phyloP scores from a whole-genome alignment of 352 stramenopile species.

The Sclerospora graminicola region DNA sequence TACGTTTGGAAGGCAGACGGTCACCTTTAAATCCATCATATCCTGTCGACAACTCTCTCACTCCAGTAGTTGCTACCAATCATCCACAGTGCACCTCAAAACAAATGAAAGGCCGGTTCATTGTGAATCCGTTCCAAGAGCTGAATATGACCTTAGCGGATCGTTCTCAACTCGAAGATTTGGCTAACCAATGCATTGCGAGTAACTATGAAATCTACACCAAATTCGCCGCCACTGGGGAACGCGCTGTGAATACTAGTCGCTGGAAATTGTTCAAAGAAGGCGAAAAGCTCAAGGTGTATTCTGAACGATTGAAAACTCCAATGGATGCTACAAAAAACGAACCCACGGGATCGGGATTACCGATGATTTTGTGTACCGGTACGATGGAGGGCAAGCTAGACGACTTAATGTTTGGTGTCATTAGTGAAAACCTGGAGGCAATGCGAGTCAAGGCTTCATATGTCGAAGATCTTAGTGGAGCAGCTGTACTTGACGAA shows the following conservation, averaged over 20 bases:
- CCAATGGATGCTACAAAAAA: conserved; percentile 1
- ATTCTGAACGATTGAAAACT: conserved; percentile 6
- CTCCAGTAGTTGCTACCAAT: too few species aligned
- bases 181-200: conserved; percentile 17
- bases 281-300: conserved; percentile 18
- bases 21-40: too few species aligned
- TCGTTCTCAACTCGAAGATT: conserved; percentile 10
- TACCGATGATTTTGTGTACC: conserved; percentile 21
- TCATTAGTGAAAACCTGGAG: conserved; percentile 22
- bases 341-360: conserved; percentile 6
- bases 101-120: conserved; percentile 22
- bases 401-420: conserved; percentile 27
- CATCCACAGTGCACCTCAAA: too few species aligned
- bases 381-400: conserved; percentile 19
- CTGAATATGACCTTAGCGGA: conserved; percentile 12
- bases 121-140: conserved; percentile 22
- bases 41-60: too few species aligned
- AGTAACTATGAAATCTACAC: conserved; percentile 9
- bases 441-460: conserved; percentile 28
- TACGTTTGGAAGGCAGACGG: too few species aligned
- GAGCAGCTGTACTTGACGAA: conserved; percentile 19
- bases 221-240: conserved; percentile 10
- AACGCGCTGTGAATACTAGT: conserved; percentile 12
- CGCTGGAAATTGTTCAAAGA: conserved; percentile 23
- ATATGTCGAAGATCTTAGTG: conserved; percentile 25